These are phyloP conservation scores for Tetrapyrgos nigripes DNA, from an alignment of 1,284 basidiomycete genomes.

Conservation along the genomic window DNA sequence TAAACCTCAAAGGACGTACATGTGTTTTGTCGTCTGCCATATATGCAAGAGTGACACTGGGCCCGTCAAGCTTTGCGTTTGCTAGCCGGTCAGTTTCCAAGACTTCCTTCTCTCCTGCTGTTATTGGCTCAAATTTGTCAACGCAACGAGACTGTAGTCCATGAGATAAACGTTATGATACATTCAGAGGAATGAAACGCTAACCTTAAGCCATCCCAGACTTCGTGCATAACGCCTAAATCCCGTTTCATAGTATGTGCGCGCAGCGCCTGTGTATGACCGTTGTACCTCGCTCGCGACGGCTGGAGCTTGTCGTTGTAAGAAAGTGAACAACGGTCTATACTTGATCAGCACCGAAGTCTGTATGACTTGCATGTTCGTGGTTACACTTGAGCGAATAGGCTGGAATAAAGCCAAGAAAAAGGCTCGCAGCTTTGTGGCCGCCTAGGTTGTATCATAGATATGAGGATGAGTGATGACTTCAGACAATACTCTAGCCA, in stretches of 20 bases:
- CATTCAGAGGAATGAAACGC: constrained; percentile 1
- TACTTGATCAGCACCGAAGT: constrained; percentile 89
- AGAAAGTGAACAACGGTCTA: constrained; percentile 83
- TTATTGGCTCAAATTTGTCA: constrained; percentile 71
- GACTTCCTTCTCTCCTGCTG: constrained; percentile 44
- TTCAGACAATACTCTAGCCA: not conserved
- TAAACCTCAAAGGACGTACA: constrained; percentile 46
- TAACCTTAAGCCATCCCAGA: constrained; percentile 79
- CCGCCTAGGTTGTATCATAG: constrained; percentile 61
- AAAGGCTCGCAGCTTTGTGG: constrained; percentile 88
- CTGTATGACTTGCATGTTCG: constrained; percentile 94
- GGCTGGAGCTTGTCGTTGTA: constrained; percentile 81
- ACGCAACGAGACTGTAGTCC: constrained; percentile 58
- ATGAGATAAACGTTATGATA: constrained; percentile 8
- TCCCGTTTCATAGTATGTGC: constrained; percentile 96
- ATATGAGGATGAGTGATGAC: not conserved
- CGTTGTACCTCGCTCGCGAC: constrained; percentile 92
- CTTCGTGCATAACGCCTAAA: constrained; percentile 91
- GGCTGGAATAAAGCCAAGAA: constrained; percentile 86
- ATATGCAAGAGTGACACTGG: constrained; percentile 81
- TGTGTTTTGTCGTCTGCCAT: constrained; percentile 86
- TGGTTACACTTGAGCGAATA: constrained; percentile 84
- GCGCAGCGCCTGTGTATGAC: constrained; percentile 84
- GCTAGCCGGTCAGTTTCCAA: constrained; percentile 56
- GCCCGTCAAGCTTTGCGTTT: constrained; percentile 79